A percentile compares a stretch with the other conserved stretches of the same genome.
These are phyloP conservation scores for Exophiala sp. DNA, from an alignment of 2,329 filamentous ascomycete genomes.

Conservation along the genomic window DNA sequence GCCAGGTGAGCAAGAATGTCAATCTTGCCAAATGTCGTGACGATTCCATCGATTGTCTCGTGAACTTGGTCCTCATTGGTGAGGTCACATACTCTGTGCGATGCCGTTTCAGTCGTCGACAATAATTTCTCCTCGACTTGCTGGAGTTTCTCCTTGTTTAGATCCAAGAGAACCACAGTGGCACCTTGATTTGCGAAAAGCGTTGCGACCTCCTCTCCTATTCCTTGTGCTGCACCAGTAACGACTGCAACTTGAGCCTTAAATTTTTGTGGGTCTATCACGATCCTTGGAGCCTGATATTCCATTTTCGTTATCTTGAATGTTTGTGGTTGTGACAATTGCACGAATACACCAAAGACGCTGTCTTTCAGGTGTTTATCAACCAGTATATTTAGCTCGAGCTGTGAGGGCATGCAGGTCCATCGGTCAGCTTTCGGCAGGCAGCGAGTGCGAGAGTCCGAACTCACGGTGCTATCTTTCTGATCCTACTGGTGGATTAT, in stretches of 20 bases:
- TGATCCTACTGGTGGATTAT: too few relatives aligned
- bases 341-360: too few relatives aligned
- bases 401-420: too few relatives aligned
- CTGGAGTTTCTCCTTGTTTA: constrained; percentile 38
- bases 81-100: not conserved
- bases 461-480: too few relatives aligned
- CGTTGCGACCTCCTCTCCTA: constrained; percentile 48
- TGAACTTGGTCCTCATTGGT: constrained; percentile 30
- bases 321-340: too few relatives aligned
- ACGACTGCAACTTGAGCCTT: constrained; percentile 44
- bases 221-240: constrained; percentile 50
- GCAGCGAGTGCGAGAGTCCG: too few relatives aligned
- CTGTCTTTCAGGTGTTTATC: too few relatives aligned
- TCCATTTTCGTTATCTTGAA: too few relatives aligned
- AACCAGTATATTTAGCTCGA: too few relatives aligned
- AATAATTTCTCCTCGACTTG: not conserved
- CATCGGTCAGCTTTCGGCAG: too few relatives aligned
- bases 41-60: constrained; percentile 35
- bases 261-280: not conserved
- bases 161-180: constrained; percentile 39
- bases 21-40: constrained; percentile 1
- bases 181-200: constrained; percentile 46
- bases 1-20: constrained; percentile 9
- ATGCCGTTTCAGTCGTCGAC: not conserved
- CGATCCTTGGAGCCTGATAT: not conserved